Conservation (phyloP, 78 protist genomes). For the Dictyostelium discoideum region DNA sequence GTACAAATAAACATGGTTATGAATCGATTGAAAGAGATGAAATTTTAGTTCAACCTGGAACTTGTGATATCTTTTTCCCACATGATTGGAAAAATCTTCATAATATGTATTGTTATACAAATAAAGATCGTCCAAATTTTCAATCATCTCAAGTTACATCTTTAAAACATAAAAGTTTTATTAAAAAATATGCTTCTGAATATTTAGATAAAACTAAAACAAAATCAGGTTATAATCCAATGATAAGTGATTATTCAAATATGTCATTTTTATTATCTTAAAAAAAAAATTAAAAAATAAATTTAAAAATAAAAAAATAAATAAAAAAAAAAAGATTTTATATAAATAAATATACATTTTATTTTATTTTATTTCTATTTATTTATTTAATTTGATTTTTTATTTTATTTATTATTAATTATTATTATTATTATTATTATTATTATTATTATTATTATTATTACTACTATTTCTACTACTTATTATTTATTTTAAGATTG, state of each 20-base stretch:
- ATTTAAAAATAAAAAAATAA: neutral
- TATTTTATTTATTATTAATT: neutral
- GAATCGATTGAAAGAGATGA: conserved; percentile 29
- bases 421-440: neutral
- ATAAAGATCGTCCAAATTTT: neutral
- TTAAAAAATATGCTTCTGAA: conserved; percentile 26
- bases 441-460: neutral
- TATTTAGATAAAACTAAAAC: conserved; percentile 45
- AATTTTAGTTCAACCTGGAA: conserved; percentile 6
- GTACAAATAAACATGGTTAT: neutral
- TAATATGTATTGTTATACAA: conserved; percentile 33
- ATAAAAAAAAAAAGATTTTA: neutral
- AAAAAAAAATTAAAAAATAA: neutral
- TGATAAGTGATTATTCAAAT: conserved; percentile 47
- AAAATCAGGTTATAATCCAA: conserved; percentile 56
- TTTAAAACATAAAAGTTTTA: conserved; percentile 41
- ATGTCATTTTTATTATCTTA: conserved; percentile 68
- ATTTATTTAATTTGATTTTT: neutral
- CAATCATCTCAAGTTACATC: neutral
- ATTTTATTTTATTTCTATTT: neutral
- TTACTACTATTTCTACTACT: too few species aligned
- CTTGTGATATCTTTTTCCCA: conserved; percentile 77
- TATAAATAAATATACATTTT: neutral
- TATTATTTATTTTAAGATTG: neutral
- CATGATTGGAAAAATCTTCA: conserved; percentile 49